Base-by-base conservation (phyloP, 345 rosid genomes). In the Hypericum perforatum region DNA sequence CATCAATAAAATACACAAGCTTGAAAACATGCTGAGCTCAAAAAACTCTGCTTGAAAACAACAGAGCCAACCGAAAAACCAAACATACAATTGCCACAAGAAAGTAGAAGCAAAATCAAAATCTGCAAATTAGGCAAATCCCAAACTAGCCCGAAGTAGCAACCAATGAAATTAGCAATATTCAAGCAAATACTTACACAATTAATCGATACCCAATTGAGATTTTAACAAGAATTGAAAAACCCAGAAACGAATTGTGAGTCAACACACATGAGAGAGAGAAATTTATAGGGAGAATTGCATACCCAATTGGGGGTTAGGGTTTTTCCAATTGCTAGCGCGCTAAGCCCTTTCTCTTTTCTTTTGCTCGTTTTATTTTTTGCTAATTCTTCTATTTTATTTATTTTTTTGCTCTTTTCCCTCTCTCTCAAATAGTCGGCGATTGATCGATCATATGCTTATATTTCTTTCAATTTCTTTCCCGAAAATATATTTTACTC, bases 51-150 rank as follows among this genome's bases (percentile, higher is more conserved):
- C 53, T 58, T 52, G 56, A 41, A n/a, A 0, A 13, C 44, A 49
- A 56, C 52, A 67, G 58, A 69, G 43, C 58, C 56, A 22, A 70
- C 69, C 45, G 63, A 63, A 48, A 47, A 49, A 52, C 39, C 43
- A 53, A 54, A 54, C 11, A 54, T 52, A 11, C 5, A 66, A 40
- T 22, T 39, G 14, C 32, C 37, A 41, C 41, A 49, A 60, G 11
- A 43, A 46, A 51, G 11, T 9, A 51, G 11, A 11, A 10, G 49
- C 6, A 37, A 11, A 39, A 43, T 9, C 41, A 16, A 11, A 22
- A 22, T 22, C 32, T 1, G 32, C 41, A 51, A 6, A 1, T 4
- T 29, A 49, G 13, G 2, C 6, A 11, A 11, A 15, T 39, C 39
- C 0, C 16, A 45, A 41, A 52, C 9, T 22, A 8, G 44, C 9